Evolutionary conservation across 2,329 filamentous ascomycete genomes (phyloP), one percentile per base, ranked within the genome.

Genomic region (Diaporthe nobilis): DNA sequence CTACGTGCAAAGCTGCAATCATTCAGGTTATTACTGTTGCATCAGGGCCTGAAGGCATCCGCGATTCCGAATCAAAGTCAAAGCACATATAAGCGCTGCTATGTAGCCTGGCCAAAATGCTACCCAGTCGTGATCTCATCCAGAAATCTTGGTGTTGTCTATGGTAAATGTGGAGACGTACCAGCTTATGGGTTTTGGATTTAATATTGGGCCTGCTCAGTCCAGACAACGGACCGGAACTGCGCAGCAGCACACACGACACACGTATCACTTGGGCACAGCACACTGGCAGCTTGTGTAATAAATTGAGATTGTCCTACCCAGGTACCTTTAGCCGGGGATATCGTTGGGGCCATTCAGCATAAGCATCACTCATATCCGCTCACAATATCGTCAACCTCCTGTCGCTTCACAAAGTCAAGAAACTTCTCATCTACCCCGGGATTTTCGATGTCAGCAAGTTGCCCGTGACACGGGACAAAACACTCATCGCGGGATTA

Each of bases 331-430:
- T 25, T 51, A 51, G 44, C 63, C 44, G 39, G 47, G 44, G 2
- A 51, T 34, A 53, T 37, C 47, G 22, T 39, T 68, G 47, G 22
- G 22, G 28, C 65, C 47, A 68, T 68, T 68, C 13, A 17, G 8
- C 47, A 53, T 53, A 51, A 53, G 22, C 47, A 53, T 68, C 31
- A 68, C 51, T 57, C 75, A 47, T 81, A 80, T 4, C 77, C 78
- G 55, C 76, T 79, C 17, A 81, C 68, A 65, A 80, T 82, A 57
- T 81, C 82, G 75, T 79, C 78, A 74, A 81, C 82, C 57, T 75
- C 76, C 68, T 79, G 82, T 77, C 81, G 81, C 71, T 83, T 84
- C 74, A 82, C 81, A 71, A 85, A 85, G 31, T 82, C 80, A 9
- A 81, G 76, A 73, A 84, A 85, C n/a, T 82, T 80, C 63, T 79